phyloP scores from a whole-genome alignment of 208 protist species.

The Leishmania gerbilli region DNA sequence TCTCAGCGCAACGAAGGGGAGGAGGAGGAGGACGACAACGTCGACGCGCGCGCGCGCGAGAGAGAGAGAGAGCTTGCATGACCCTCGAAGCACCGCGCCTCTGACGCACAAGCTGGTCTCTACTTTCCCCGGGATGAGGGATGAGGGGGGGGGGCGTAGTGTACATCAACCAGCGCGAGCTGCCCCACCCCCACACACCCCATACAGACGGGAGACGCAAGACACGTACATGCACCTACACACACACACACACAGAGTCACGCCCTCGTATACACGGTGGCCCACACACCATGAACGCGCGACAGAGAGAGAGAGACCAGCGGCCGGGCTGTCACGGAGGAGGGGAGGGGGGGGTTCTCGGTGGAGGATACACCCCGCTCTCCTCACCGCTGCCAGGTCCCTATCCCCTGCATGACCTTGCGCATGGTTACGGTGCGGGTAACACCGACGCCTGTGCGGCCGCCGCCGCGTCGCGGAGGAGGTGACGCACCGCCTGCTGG shows the following conservation, averaged over 20 bases:
- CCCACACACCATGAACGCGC: no score
- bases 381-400: neutral
- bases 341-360: neutral
- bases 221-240: neutral
- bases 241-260: neutral
- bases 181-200: neutral
- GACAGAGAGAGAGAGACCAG: neutral
- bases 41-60: neutral
- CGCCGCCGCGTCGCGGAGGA: neutral
- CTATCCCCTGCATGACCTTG: neutral
- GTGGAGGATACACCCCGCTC: neutral
- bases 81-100: neutral
- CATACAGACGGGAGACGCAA: neutral
- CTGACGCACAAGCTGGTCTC: neutral
- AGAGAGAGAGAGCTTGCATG: neutral
- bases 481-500: slow-evolving; percentile 19
- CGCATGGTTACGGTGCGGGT: neutral
- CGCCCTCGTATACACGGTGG: neutral
- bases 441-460: neutral
- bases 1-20: neutral
- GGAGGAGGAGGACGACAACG: neutral
- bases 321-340: neutral
- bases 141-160: neutral
- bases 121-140: neutral
- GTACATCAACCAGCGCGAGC: neutral